These are phyloP conservation scores for Nemania serpens DNA, from an alignment of 2,329 filamentous ascomycete species.

Conservation along the genomic window DNA sequence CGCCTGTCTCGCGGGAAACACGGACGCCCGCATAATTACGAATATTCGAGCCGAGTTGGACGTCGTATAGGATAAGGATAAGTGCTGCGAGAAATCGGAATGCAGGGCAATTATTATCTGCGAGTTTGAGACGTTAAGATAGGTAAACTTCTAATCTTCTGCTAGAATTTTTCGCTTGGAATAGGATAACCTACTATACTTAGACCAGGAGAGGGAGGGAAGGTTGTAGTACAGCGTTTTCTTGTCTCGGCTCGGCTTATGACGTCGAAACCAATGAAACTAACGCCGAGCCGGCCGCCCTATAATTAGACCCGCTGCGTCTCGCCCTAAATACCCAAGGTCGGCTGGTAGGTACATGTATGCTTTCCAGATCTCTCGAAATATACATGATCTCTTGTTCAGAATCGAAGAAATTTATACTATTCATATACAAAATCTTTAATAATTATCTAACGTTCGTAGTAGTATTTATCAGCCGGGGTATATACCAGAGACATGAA, in stretches of 20 bases:
- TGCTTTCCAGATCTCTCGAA: background rate
- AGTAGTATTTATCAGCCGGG: conserved; percentile 1
- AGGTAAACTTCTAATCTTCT: too few species aligned
- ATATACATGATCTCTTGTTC: background rate
- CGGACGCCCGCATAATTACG: conserved; percentile 33
- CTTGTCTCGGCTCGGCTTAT: conserved; percentile 22
- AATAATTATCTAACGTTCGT: background rate
- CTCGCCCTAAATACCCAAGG: conserved; percentile 27
- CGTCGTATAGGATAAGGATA: too few species aligned
- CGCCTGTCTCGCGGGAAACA: conserved; percentile 28
- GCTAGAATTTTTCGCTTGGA: too few species aligned
- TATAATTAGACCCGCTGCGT: conserved; percentile 18
- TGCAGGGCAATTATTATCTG: background rate
- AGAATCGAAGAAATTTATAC: background rate
- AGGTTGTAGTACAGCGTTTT: background rate
- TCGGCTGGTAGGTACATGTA: background rate
- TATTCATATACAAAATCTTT: conserved; percentile 14
- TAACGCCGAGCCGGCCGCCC: background rate
- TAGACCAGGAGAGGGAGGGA: background rate
- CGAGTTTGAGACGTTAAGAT: background rate
- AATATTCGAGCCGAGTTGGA: background rate
- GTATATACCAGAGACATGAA: conserved; percentile 9
- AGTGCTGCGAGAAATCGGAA: too few species aligned
- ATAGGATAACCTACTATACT: too few species aligned
- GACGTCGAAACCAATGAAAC: conserved; percentile 17